Conservation (phyloP, 108 stramenopile genomes). For the Cyclotella sp. region DNA sequence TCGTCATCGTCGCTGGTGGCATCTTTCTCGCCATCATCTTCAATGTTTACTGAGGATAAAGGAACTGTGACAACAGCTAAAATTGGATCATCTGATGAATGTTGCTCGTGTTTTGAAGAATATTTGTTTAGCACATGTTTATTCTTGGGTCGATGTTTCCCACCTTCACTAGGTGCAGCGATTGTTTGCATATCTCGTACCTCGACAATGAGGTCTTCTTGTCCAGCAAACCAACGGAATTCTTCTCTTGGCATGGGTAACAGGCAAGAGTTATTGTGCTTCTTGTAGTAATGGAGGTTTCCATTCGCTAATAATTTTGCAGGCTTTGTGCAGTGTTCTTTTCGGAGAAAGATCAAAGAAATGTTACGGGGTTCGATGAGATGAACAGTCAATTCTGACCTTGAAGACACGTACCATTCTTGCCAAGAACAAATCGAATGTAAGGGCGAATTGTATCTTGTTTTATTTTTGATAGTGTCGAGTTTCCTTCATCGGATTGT, state of each 20-base stretch:
- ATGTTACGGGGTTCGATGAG: not conserved
- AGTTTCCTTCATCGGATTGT: not conserved
- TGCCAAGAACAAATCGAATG: conserved; percentile 47
- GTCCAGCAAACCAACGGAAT: conserved; percentile 47
- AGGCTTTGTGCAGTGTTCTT: conserved; percentile 32
- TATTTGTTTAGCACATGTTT: not conserved
- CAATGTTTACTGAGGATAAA: conserved; percentile 44
- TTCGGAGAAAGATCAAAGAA: not conserved
- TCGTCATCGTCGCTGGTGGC: not conserved
- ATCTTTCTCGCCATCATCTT: conserved; percentile 22
- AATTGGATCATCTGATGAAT: conserved; percentile 23
- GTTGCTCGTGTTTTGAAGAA: not conserved
- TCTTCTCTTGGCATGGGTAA: conserved; percentile 47
- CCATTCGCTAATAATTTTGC: conserved; percentile 34
- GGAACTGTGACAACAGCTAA: conserved; percentile 46
- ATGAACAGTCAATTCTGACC: too few relatives aligned
- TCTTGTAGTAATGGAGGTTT: conserved; percentile 29
- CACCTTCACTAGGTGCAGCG: not conserved
- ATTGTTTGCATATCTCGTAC: conserved; percentile 27
- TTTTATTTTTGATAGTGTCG: conserved; percentile 13
- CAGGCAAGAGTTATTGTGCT: conserved; percentile 43
- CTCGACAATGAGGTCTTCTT: conserved; percentile 51
- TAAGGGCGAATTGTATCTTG: conserved; percentile 32
- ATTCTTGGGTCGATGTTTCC: not conserved
- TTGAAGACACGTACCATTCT: conserved; percentile 15